Base-by-base conservation (phyloP, 1,139 yeast genomes). In the Hansenula lynferdii region DNA sequence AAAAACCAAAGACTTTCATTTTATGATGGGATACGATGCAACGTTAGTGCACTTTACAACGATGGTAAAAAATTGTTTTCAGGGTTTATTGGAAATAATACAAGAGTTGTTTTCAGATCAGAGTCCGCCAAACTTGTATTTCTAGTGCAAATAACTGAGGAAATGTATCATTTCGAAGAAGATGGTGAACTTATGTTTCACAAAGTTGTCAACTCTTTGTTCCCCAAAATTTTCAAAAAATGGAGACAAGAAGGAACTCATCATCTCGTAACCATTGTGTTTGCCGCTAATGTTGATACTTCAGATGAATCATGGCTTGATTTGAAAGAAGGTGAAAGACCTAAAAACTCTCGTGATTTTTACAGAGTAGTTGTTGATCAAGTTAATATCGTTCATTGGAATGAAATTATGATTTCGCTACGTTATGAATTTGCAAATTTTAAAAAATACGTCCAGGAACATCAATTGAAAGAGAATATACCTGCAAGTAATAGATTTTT, bases 151-250 rank as follows among this genome's bases (percentile, higher is more conserved):
- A 77, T 90, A 48, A 85, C 97, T 1, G 72, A 84, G 30, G 99
- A 94, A 55, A 94, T 92, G 97, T 94, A 97, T 95, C 89, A 90
- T 57, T 94, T 94, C 60, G 97, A 92, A 61, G 97, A 90, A 55
- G 85, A 84, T 50, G 98, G 98, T 0, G 97, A 90, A 54, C 85
- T 90, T 37, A 77, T 87, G 75, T 92, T 90, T 57, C 95, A 90
- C 58, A 89, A 89, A 59, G 77, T 94, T 52, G 87, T 94, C 36
- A 90, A 92, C 58, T 85, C 95, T 18, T 70, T 92, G 41, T 78
- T 94, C 43, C 98, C 99, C 0, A 85, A 82, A 45, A 83, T 92
- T 21, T 89, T 94, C 60, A 82, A 81, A 49, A 75, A 83, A 42
- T 92, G 97, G 97, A 73, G 90, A 47, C 81, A 81, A 28, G 74